Evolutionary conservation across 768 basidiomycete species (phyloP), one percentile per base, ranked within the genome.

Genomic region (Peribolospora kevripleyi): DNA sequence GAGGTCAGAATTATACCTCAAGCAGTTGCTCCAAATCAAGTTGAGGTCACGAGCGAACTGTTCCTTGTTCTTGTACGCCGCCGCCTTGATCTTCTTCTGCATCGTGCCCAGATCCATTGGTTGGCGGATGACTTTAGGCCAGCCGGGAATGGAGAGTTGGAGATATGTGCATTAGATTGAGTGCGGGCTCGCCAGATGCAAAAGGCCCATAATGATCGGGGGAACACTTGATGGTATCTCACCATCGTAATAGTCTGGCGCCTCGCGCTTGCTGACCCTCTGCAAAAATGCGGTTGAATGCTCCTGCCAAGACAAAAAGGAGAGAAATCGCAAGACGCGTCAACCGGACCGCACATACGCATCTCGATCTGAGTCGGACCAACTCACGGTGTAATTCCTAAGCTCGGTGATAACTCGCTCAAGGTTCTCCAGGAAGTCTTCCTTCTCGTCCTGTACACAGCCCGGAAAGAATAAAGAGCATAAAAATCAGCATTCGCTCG

Each of bases 91-190:
- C 69, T 90, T 90, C 74, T 80, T 86, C 52, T 81, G 73, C 76
- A 98, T 83, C 0, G 88, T 83, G 58, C 79, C 79, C 48, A 97
- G 73, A 70, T 98, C 93, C 93, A 98, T 98, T 4, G 93, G 88
- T 59, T 79, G 79, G 54, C 80, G 70, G 67, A 98, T 93, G 61
- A 91, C 93, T 97, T 63, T 8, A 9, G 70, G 55, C 59, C 81
- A 81, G 1, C 77, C 77, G 8, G 77, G 73, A 0, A 82, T 39
- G 43, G 14, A 54, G 50, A 9, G 50, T 48, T 60, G 42, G 38
- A 38, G 52, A 36, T 42, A 54, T 50, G 42, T 13, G 37, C 39
- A 48, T 13, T n/a, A n/a, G n/a, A n/a, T n/a, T 5, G 13, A 36
- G 14, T n/a, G 10, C 7, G 5, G 45, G 41, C n/a, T 14, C 11